Evolutionary conservation across 2,329 filamentous ascomycete genomes (phyloP), one percentile per base, ranked within the genome.

Genomic region (Botrytis pseudocinerea): DNA sequence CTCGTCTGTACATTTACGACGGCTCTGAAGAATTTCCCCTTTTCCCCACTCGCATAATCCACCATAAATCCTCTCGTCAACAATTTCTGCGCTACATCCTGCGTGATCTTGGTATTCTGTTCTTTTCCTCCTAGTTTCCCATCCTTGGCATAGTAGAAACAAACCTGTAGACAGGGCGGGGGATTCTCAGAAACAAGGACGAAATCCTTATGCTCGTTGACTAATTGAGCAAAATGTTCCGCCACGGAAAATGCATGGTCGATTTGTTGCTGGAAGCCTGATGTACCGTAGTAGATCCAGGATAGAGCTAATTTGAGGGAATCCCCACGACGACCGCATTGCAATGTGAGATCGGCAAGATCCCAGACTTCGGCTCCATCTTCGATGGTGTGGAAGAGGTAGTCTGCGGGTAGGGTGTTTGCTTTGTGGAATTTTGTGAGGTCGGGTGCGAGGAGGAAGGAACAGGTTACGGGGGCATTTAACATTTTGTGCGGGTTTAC

Each of bases 401-500:
- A 98, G 7, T 92, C 94, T 0, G 95, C 96, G 0, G 91, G 91
- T 3, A 97, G 87, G 4, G 93, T 97, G 83, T 97, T 97, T 20
- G 94, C 94, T 64, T 83, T 85, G 81, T 96, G 92, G 82, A 98
- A 97, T 38, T 91, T 84, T 72, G 87, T 85, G 80, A 97, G 83
- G 80, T 98, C 95, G 2, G 88, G 87, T 0, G 89, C 91, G 20
- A 99, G 87, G 7, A 99, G 87, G 84, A 97, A 98, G 0, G 92
- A 95, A 83, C 95, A 98, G 0, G 95, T 97, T 59, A 97, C 85
- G 0, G 96, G 95, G 4, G 94, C 93, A 73, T 93, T 93, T 80
- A 98, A 88, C 96, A 98, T 98, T 84, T 98, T 98, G 84, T 99
- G 96, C 73, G 96, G 95, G 82, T 97, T 98, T 71, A 97, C 88